Base-by-base conservation (phyloP, 257 asterid genomes). In the Linaria vulgaris region DNA sequence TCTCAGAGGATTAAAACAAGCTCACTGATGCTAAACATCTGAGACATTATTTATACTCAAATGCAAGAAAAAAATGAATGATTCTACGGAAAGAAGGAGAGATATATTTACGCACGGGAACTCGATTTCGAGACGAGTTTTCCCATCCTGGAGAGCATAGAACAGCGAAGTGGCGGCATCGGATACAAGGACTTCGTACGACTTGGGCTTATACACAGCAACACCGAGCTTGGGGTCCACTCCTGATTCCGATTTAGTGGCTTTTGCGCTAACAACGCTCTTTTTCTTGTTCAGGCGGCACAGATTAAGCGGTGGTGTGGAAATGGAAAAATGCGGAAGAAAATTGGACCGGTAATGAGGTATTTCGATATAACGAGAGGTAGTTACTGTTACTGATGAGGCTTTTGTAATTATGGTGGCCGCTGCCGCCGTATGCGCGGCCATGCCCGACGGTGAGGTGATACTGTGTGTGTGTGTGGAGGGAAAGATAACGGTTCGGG, bases 151-250 rank as follows among this genome's bases (percentile, higher is more conserved):
- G 13, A 92, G 96, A 51, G 97, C 97, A 64, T 60, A 75, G 76
- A 44, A 75, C 20, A 92, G 95, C 47, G 87, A 79, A 70, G 77
- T 75, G 51, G 97, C 91, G 19, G 99, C 99, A 76, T 92, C 99
- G 2, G 90, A 59, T 6, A 81, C 91, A 45, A 94, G 95, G 38
- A 90, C 88, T 50, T 87, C 86, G 15, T 94, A 94, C 0, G 99
- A 89, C 56, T 57, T 84, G 61, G 99, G 97, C 82, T 90, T 94
- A 83, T 94, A 94, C 58, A 94, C 86, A 5, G 97, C 66, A 31
- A 94, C 99, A 0, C 99, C 99, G 39, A 72, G 74, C 83, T 73
- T 84, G 0, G 88, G 90, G 78, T 81, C 75, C 9, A 51, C 61
- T 38, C 66, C 88, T n/a, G 79, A 56, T 22, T 70, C 80, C 11